A percentile compares a stretch with the other conserved stretches of the same genome.
Evolutionary conservation across 441 rosid species (phyloP).

Genomic region (Pelargonium citronellum): DNA sequence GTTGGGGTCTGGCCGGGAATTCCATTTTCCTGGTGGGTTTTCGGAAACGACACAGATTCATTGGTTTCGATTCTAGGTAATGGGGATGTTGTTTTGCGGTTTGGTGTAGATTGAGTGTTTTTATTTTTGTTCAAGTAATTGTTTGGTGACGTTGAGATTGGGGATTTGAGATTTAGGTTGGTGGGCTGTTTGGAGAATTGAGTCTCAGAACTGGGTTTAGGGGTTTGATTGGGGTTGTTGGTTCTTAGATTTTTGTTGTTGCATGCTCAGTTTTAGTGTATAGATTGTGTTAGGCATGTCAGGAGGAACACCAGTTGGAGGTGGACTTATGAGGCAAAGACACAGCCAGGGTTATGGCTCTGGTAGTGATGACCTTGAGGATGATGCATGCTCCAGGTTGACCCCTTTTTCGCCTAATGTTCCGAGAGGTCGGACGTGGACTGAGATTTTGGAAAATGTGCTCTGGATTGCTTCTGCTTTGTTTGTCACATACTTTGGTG

Average conservation of each 20-base stretch:
- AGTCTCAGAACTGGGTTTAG: conserved; percentile 14
- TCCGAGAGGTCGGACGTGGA: conserved; percentile 52
- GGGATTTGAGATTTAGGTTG: conserved; percentile 1
- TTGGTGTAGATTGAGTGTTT: background rate
- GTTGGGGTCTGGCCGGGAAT: conserved; percentile 22
- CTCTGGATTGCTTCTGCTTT: conserved; percentile 82
- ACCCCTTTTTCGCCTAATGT: conserved; percentile 40
- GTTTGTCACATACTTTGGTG: conserved; percentile 76
- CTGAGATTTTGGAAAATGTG: conserved; percentile 62
- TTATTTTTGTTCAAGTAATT: background rate
- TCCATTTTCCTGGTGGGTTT: conserved; percentile 23
- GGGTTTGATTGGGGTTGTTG: conserved; percentile 13
- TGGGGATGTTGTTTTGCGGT: background rate
- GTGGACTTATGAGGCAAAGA: conserved; percentile 92
- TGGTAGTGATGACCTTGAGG: conserved; percentile 83
- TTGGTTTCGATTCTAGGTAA: conserved; percentile 13
- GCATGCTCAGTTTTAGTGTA: conserved; percentile 6
- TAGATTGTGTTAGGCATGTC: conserved; percentile 44
- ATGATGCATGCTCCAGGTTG: conserved; percentile 85
- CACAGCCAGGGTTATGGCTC: conserved; percentile 92
- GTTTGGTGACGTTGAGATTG: background rate
- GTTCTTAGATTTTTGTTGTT: conserved; percentile 13
- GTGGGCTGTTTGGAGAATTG: conserved; percentile 12
- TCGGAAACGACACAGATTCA: background rate
- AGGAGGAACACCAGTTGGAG: conserved; percentile 82